Base-by-base conservation (phyloP, 352 stramenopile species). In the Halophytophthora batemanensis region DNA sequence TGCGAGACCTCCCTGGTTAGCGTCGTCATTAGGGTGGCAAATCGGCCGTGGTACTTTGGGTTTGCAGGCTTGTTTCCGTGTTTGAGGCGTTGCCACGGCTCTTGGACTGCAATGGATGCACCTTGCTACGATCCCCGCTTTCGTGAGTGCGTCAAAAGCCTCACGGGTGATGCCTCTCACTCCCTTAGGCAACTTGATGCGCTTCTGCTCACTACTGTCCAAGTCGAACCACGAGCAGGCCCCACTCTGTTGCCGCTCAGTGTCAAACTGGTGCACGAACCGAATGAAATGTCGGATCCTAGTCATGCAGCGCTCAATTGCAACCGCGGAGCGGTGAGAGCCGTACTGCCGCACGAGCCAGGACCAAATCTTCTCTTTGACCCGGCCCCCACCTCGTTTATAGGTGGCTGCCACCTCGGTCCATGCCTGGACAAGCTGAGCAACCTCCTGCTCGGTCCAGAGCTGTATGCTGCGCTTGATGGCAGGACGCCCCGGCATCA, bases 401-500 rank as follows among this genome's bases (percentile, higher is more conserved):
- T 55, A 53, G 22, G 53, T 61, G 2, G 37, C 45, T 34, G 65
- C 55, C n/a, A 65, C 50, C 14, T 64, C 50, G 35, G 50, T 57
- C 56, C 55, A 69, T 0, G 50, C 42, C 39, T 57, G 50, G 13
- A 65, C 40, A 21, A 64, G 42, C 21, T 38, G 31, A 12, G 40
- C 42, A n/a, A 68, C 39, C 41, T 68, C 59, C 13, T 15, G 23
- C 34, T 61, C 50, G 3, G 50, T 65, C 60, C 55, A 65, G 15
- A 5, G 21, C 41, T 13, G 42, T 17, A 3, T 38, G 33, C 11
- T 13, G 33, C 10, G 11, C 33, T 17, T 6, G n/a, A 6, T 38
- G 33, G 3, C 15, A 13, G 8, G 3, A 23, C 3, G 10, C 22
- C 6, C 41, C 23, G 23, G 25, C 35, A 38, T 39, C 14, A n/a